Conservation (phyloP, 1,284 basidiomycete species). For the Rhodofomes roseus region DNA sequence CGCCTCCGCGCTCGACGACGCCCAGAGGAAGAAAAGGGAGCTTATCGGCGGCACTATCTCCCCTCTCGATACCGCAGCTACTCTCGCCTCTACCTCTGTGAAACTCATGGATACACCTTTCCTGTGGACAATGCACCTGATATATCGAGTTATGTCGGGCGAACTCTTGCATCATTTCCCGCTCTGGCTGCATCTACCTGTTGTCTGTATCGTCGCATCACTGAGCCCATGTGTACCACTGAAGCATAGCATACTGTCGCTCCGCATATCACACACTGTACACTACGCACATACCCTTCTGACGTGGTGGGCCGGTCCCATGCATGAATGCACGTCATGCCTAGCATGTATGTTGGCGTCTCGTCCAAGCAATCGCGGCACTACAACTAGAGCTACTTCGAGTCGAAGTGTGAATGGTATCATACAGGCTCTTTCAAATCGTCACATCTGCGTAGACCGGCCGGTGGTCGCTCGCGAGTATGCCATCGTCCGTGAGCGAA, state of each 20-base stretch:
- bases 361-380: too few species aligned
- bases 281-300: neutral
- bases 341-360: too few species aligned
- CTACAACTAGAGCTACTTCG: neutral
- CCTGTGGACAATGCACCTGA: neutral
- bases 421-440: neutral
- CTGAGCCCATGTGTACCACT: neutral
- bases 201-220: neutral
- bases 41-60: neutral
- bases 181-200: neutral
- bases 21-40: slow-evolving; percentile 1
- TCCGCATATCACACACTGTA: neutral
- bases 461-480: slow-evolving; percentile 55
- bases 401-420: neutral
- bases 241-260: neutral
- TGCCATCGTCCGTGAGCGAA: slow-evolving; percentile 47
- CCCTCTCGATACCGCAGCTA: neutral
- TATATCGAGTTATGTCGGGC: neutral
- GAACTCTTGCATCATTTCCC: neutral
- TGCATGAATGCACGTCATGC: too few species aligned
- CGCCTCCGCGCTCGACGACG: slow-evolving; percentile 2
- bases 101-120: neutral
- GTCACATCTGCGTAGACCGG: slow-evolving; percentile 44
- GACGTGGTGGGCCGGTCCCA: too few species aligned
- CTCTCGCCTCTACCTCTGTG: neutral